Conservation (phyloP, 768 basidiomycete genomes). For the Dictyophora rubrovolvata region DNA sequence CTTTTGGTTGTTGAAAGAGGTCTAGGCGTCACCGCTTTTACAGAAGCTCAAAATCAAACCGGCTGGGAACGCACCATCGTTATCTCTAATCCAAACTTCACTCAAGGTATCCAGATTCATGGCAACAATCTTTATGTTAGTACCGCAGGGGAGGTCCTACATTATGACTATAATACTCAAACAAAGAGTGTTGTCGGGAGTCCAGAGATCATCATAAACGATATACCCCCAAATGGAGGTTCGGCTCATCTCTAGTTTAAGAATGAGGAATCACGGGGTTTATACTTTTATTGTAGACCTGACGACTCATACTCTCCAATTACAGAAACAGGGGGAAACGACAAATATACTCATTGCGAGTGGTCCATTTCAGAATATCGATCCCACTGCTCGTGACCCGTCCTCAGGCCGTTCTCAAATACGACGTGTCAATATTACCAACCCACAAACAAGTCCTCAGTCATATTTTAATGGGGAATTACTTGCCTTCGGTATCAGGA, state of each 20-base stretch:
- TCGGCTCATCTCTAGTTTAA: constrained; percentile 5
- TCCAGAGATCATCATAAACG: constrained; percentile 19
- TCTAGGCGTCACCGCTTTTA: constrained; percentile 32
- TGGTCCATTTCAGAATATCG: constrained; percentile 32
- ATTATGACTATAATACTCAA: constrained; percentile 27
- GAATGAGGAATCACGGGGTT: not conserved
- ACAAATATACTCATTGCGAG: constrained; percentile 27
- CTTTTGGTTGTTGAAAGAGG: constrained; percentile 35
- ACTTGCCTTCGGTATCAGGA: constrained; percentile 34
- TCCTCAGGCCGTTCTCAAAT: constrained; percentile 34
- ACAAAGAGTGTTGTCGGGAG: constrained; percentile 19
- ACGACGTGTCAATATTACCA: constrained; percentile 13
- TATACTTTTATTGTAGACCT: constrained; percentile 21
- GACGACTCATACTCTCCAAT: constrained; percentile 31
- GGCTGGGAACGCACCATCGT: constrained; percentile 30
- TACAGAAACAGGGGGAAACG: constrained; percentile 17
- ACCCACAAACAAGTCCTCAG: constrained; percentile 19
- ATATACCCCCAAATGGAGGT: constrained; percentile 33
- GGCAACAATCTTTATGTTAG: constrained; percentile 28
- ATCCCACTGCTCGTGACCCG: constrained; percentile 32
- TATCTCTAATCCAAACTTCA: constrained; percentile 26
- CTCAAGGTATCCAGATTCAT: constrained; percentile 34
- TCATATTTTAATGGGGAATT: constrained; percentile 19
- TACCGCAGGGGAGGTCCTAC: constrained; percentile 25
- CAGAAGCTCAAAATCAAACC: constrained; percentile 16